Evolutionary conservation across 1,284 basidiomycete genomes (phyloP), one percentile per base, ranked within the genome.

Genomic region (Tylopilus sp.): DNA sequence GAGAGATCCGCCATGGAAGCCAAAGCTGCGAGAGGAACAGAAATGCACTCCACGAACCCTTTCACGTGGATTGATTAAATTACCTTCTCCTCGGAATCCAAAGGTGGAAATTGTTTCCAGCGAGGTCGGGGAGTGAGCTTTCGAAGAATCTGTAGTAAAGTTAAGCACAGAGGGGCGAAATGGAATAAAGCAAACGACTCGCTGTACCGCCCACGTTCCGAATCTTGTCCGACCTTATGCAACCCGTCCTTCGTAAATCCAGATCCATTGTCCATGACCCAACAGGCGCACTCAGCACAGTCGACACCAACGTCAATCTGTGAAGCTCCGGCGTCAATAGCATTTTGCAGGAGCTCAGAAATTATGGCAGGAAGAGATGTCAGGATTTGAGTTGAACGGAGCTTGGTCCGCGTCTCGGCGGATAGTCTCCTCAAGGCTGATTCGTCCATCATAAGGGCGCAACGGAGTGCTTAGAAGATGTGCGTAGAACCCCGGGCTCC

Each of bases 11-110:
- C 84, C 46, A 85, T 82, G 35, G 91, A 92, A n/a, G 88, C 85
- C 39, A 94, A 69, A 7, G 91, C 91, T 91, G 53, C 20, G 36
- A 18, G 39, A 33, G 17, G 44, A 42, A 53, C 12, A 35, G 53
- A 46, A 55, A 47, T 38, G 45, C 40, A 41, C 39, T 36, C 42
- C 51, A 54, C 43, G 43, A 34, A 35, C 42, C 39, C 42, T 39
- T 28, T 49, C 35, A 20, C n/a, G n/a, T n/a, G 21, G 17, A 44
- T 11, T 24, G 20, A 44, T 38, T 33, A 37, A n/a, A 62, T 48
- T 59, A 90, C 91, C 91, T 85, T 94, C 92, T 30, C 92, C 92
- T 53, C 91, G 81, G 69, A 91, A 94, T 0, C 92, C 92, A 71
- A 92, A 92, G 2, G 82, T 85, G 9, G 76, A 75, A n/a, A 77